A percentile compares a stretch with the other conserved stretches of the same genome.
Evolutionary conservation across 306 rosid species (phyloP).

Genomic region (Malus asiatica): DNA sequence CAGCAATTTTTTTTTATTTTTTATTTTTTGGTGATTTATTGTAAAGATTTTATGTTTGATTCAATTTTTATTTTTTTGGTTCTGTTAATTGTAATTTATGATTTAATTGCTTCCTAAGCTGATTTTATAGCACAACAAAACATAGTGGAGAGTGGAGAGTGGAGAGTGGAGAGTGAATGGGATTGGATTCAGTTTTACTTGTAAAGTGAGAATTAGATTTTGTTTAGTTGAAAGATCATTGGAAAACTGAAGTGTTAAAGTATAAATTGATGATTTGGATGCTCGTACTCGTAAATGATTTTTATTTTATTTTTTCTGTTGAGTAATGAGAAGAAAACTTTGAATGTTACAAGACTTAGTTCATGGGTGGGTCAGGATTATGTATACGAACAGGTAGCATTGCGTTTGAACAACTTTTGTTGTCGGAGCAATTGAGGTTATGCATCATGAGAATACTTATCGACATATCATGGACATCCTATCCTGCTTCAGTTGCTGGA

Average conservation of each 20-base stretch:
- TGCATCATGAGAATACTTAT: background rate
- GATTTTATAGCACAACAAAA: background rate
- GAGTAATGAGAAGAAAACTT: background rate
- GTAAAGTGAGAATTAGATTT: background rate
- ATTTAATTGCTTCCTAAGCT: background rate
- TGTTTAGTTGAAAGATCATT: background rate
- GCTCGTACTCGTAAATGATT: background rate
- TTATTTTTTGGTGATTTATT: too few relatives aligned
- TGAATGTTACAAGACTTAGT: background rate
- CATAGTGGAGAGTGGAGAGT: too few relatives aligned
- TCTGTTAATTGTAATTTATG: background rate
- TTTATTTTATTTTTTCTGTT: background rate
- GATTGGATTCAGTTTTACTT: too few relatives aligned
- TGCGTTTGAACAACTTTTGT: background rate
- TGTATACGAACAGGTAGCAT: background rate
- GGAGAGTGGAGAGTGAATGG: too few relatives aligned
- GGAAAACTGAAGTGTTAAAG: background rate
- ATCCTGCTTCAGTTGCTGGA: background rate
- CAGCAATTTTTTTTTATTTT: too few relatives aligned
- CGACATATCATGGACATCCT: background rate
- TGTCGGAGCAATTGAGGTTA: background rate
- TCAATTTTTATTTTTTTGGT: background rate
- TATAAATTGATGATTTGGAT: background rate
- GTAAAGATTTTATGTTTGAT: too few relatives aligned
- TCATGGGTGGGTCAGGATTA: background rate